Conservation (phyloP, 352 stramenopile species). For the Phytopythium cucurbitacearum region DNA sequence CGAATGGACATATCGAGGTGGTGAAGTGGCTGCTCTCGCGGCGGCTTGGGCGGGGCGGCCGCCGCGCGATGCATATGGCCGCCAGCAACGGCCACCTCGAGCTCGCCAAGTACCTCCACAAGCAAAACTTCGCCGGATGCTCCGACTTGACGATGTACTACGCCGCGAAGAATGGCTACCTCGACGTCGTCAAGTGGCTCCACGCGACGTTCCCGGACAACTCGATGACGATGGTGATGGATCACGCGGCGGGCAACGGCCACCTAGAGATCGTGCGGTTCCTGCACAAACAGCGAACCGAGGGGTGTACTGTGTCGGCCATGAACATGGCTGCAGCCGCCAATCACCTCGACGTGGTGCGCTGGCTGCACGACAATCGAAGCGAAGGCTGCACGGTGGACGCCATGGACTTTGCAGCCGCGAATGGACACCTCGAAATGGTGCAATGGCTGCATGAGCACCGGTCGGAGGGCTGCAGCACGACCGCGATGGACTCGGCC, state of each 20-base stretch:
- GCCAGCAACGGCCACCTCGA: constrained; percentile 20
- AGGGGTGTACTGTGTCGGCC: constrained; percentile 14
- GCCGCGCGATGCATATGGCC: constrained; percentile 23
- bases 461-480: constrained; percentile 9
- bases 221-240: constrained; percentile 22
- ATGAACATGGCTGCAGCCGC: constrained; percentile 22
- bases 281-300: constrained; percentile 8
- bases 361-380: constrained; percentile 11
- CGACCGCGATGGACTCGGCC: constrained; percentile 2
- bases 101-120: constrained; percentile 14
- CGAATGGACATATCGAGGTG: constrained; percentile 21
- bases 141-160: constrained; percentile 25
- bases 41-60: constrained; percentile 19
- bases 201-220: constrained; percentile 16
- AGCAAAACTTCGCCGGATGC: constrained; percentile 15
- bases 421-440: constrained; percentile 19
- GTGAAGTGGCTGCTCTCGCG: constrained; percentile 23
- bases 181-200: constrained; percentile 24
- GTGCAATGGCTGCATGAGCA: constrained; percentile 18
- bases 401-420: constrained; percentile 20
- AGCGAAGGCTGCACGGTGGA: constrained; percentile 9
- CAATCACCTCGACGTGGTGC: constrained; percentile 18
- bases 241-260: constrained; percentile 19
- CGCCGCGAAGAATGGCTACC: constrained; percentile 17
- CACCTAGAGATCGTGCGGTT: constrained; percentile 18